Base-by-base conservation (phyloP, 176 grass and related monocot species). In the Chloris gayana region DNA sequence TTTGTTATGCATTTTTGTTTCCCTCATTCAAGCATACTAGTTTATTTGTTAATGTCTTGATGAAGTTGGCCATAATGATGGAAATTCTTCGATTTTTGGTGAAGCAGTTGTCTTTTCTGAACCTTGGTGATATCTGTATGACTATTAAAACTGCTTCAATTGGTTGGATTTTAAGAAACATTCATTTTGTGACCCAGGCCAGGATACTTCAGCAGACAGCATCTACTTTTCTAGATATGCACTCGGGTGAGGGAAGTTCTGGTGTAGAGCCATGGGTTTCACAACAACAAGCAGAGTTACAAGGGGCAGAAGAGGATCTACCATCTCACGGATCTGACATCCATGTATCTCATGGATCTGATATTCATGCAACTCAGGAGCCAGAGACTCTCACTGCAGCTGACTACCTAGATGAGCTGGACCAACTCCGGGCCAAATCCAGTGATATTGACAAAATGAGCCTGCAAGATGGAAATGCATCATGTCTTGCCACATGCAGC, bases 401-500 rank as follows among this genome's bases (percentile, higher is more conserved):
- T 61, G 90, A 93, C 67, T 98, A 98, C 81, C 72, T 98, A 39
- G 74, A 64, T 77, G 95, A 98, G 81, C 70, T 98, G 44, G 88
- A 98, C 35, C 84, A 79, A 68, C 74, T 98, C 53, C 61, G 68
- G 22, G 88, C 76, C 38, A 95, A 83, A 81, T 81, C 75, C 67
- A 91, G 73, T 9, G 95, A 98, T 84, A 78, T 83, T 4, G 88
- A 94, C 81, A 94, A 86, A 79, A 91, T 91, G 92, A 94, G 88
- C 66, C 69, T 94, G 33, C 85, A 91, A 79, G 92, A 94, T 86
- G 88, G 88, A 51, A 87, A 94, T 54, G 41, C 85, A 74, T 98
- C 92, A 63, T 98, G 92, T 79, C 78, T 98, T 62, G 95, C 90
- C 66, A 98, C 92, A 21, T 95, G 86, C 75, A 95, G 90, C 75